Conservation (phyloP, 805 yeast species). For the Kodamaea fukazawae region DNA sequence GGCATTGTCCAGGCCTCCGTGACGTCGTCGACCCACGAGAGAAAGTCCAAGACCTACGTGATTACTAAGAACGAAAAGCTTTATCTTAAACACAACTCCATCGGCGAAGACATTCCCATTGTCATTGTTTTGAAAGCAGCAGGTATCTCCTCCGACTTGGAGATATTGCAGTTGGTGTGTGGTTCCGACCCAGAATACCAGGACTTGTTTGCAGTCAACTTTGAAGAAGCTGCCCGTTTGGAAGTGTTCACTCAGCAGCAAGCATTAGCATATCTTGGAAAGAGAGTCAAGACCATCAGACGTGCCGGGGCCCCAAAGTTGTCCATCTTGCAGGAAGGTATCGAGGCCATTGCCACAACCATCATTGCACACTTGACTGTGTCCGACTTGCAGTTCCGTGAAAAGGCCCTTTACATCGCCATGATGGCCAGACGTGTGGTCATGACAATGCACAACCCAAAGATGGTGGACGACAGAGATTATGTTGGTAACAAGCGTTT, state of each 20-base stretch:
- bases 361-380: slow-evolving; percentile 94
- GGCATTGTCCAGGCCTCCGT: slow-evolving; percentile 95
- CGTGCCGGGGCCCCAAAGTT: slow-evolving; percentile 80
- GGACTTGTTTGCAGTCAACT: slow-evolving; percentile 86
- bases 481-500: slow-evolving; percentile 97
- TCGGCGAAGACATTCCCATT: slow-evolving; percentile 92
- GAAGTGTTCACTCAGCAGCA: slow-evolving; percentile 90
- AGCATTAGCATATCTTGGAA: slow-evolving; percentile 87
- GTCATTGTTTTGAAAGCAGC: slow-evolving; percentile 92
- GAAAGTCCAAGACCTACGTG: slow-evolving; percentile 96
- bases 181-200: slow-evolving; percentile 87
- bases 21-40: slow-evolving; percentile 95
- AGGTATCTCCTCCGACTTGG: slow-evolving; percentile 88
- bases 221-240: slow-evolving; percentile 86
- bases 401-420: slow-evolving; percentile 91
- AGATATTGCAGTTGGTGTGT: slow-evolving; percentile 90
- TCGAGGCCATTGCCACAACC: slow-evolving; percentile 94
- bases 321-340: slow-evolving; percentile 84
- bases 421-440: slow-evolving; percentile 95
- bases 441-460: slow-evolving; percentile 92
- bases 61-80: slow-evolving; percentile 87
- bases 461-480: slow-evolving; percentile 97
- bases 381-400: slow-evolving; percentile 79
- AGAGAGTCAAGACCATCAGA: slow-evolving; percentile 88
- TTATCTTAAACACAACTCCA: slow-evolving; percentile 91